Percentiles rank a stretch among this genome's conserved stretches.
Evolutionary conservation across 2,329 filamentous ascomycete genomes (phyloP).

Genomic region (Blastomyces gilchristii): DNA sequence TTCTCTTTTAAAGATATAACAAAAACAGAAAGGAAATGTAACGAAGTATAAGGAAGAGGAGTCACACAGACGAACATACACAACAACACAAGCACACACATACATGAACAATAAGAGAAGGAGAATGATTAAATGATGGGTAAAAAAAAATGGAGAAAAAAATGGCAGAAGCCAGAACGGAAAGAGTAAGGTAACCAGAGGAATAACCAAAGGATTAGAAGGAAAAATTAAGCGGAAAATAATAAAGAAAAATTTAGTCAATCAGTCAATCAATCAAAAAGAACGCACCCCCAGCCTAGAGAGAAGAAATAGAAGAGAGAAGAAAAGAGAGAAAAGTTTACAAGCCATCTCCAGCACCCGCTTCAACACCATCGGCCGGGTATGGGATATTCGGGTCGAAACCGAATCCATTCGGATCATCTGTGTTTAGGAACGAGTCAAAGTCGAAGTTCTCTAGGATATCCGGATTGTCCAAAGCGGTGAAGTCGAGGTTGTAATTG

Average conservation of each 20-base stretch:
- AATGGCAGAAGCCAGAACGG: too few species aligned
- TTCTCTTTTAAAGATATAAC: neutral
- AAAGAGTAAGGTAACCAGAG: neutral
- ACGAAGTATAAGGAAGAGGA: neutral
- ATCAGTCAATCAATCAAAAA: neutral
- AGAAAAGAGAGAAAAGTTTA: slow-evolving; percentile 20
- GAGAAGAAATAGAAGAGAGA: neutral
- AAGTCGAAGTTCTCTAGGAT: slow-evolving; percentile 52
- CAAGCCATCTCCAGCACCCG: slow-evolving; percentile 30
- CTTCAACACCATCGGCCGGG: slow-evolving; percentile 34
- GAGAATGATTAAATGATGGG: neutral
- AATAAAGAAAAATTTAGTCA: neutral
- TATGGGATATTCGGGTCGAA: slow-evolving; percentile 35
- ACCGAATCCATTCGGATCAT: slow-evolving; percentile 35
- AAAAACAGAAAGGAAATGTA: neutral
- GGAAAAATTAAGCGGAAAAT: neutral
- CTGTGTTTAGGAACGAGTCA: slow-evolving; percentile 55
- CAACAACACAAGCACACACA: neutral
- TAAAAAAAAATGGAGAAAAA: neutral
- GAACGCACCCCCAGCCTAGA: neutral
- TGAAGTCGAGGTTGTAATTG: slow-evolving; percentile 35
- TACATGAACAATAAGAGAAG: neutral
- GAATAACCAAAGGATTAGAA: neutral
- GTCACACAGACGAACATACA: neutral
- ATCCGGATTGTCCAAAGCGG: slow-evolving; percentile 37